A percentile compares a stretch with the other conserved stretches of the same genome.
phyloP scores from a whole-genome alignment of 805 yeast species.

The Yamadazyma olivae region DNA sequence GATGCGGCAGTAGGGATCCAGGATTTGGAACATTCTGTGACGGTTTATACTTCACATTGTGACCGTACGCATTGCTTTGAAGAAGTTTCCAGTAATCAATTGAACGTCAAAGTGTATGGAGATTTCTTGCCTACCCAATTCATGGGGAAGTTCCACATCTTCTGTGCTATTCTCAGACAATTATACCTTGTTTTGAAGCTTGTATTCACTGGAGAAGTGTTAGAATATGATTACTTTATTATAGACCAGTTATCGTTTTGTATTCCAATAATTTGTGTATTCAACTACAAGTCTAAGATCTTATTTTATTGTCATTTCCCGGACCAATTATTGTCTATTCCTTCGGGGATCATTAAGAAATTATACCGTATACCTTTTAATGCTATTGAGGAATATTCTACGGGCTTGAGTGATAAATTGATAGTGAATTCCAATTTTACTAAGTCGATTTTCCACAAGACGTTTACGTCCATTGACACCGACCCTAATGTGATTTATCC shows the following conservation, averaged over 20 bases:
- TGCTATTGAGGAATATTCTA: constrained; percentile 75
- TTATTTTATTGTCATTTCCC: constrained; percentile 97
- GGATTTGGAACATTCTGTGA: constrained; percentile 57
- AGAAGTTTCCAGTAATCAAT: constrained; percentile 60
- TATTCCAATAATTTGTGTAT: constrained; percentile 63
- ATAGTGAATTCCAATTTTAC: constrained; percentile 92
- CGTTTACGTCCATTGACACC: constrained; percentile 47
- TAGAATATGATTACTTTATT: constrained; percentile 64
- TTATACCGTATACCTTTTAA: constrained; percentile 84
- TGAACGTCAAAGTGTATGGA: constrained; percentile 73
- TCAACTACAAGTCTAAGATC: constrained; percentile 43
- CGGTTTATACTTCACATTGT: constrained; percentile 86
- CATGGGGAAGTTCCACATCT: constrained; percentile 65
- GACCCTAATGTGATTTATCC: constrained; percentile 67
- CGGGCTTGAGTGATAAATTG: constrained; percentile 69
- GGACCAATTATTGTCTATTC: constrained; percentile 70
- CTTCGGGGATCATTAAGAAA: constrained; percentile 51
- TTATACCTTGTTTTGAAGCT: constrained; percentile 52
- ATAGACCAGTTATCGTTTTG: constrained; percentile 89
- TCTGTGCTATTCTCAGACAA: constrained; percentile 84
- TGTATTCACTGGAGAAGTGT: constrained; percentile 47
- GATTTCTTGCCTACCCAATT: constrained; percentile 77
- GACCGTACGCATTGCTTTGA: constrained; percentile 87
- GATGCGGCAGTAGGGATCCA: constrained; percentile 92
- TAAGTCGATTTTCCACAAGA: constrained; percentile 56